phyloP scores from a whole-genome alignment of 371 early-diverging fungal species.

The Lichtheimia ramosa region DNA sequence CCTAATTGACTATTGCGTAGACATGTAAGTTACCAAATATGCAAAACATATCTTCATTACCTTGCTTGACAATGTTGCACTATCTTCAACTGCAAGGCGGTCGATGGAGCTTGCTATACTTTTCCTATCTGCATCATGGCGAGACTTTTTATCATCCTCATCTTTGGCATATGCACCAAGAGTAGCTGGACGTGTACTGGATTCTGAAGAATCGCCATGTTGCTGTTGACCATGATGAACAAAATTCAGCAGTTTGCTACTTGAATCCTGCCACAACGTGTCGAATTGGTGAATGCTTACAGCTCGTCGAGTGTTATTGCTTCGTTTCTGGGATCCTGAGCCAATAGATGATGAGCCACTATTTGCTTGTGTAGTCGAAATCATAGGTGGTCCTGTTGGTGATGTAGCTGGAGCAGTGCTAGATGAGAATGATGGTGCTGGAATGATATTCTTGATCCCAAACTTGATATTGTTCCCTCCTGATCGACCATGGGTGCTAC shows the following conservation, averaged over 20 bases:
- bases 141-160: conserved; percentile 15
- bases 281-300: conserved; percentile 50
- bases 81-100: conserved; percentile 17
- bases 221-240: conserved; percentile 35
- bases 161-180: conserved; percentile 7
- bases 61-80: conserved; percentile 30
- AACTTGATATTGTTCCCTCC: conserved; percentile 25
- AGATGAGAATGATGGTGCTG: conserved; percentile 31
- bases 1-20: conserved; percentile 33
- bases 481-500: conserved; percentile 3
- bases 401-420: conserved; percentile 23
- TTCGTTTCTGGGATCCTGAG: conserved; percentile 10
- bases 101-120: conserved; percentile 22
- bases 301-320: conserved; percentile 30
- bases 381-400: conserved; percentile 9
- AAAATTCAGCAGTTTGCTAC: conserved; percentile 42
- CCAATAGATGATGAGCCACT: conserved; percentile 8
- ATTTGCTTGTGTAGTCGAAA: background rate
- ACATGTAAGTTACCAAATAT: background rate
- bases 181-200: background rate
- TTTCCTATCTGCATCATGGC: conserved; percentile 20
- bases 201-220: background rate
- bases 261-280: conserved; percentile 45
- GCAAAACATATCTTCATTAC: conserved; percentile 5
- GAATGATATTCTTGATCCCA: conserved; percentile 35